Percentiles rank a stretch among this genome's conserved stretches.
phyloP scores from a whole-genome alignment of 192 early-diverging fungal species.

The Diversispora epigaea region DNA sequence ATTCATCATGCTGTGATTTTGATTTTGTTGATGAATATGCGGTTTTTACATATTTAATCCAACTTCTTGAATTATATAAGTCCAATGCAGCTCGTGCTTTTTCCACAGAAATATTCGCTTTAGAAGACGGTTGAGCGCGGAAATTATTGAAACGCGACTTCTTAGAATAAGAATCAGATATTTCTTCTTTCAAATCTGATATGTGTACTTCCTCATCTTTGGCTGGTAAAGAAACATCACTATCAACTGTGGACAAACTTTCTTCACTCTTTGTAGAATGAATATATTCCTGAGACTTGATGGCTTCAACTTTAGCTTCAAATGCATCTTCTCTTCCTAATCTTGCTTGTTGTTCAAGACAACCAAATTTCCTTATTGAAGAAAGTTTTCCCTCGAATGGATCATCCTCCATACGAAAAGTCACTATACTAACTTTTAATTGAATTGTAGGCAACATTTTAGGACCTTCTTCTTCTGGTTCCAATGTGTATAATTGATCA shows the following conservation, averaged over 20 bases:
- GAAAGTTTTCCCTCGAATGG: conserved; percentile 45
- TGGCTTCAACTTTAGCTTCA: conserved; percentile 38
- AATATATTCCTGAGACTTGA: conserved; percentile 17
- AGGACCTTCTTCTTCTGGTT: conserved; percentile 31
- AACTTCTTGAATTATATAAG: conserved; percentile 39
- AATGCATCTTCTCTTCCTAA: conserved; percentile 42
- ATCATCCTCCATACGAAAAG: conserved; percentile 45
- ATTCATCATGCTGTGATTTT: neutral
- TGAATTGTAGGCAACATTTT: conserved; percentile 33
- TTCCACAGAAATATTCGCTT: conserved; percentile 27
- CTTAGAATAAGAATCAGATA: neutral
- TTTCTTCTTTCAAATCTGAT: neutral
- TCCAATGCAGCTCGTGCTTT: conserved; percentile 34
- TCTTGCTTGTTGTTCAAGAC: conserved; percentile 37
- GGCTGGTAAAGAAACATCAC: neutral
- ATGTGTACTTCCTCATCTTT: neutral
- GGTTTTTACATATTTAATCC: conserved; percentile 36
- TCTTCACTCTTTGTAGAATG: neutral
- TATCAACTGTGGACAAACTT: neutral
- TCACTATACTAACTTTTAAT: conserved; percentile 36
- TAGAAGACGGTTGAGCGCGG: conserved; percentile 19
- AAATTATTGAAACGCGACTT: neutral
- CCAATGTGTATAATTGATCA: neutral
- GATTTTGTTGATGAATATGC: neutral
- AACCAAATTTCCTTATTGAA: conserved; percentile 39